phyloP scores from a whole-genome alignment of 257 asterid species.

The Oldenlandia corymbosa region DNA sequence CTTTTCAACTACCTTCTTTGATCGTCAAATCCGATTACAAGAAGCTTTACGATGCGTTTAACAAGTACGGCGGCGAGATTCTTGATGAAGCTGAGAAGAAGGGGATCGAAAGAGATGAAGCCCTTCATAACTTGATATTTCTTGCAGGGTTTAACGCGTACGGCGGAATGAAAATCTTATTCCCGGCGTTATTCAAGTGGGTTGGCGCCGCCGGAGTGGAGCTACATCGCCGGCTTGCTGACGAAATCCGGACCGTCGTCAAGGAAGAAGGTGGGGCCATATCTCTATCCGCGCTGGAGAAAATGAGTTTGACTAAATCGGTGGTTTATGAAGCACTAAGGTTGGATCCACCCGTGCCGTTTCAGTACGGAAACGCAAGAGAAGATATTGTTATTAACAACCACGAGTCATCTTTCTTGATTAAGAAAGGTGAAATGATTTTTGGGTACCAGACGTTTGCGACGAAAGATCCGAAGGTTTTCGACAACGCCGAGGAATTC shows the following conservation, averaged over 20 bases:
- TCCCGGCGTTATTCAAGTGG: slow-evolving; percentile 56
- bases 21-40: slow-evolving; percentile 39
- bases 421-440: slow-evolving; percentile 70
- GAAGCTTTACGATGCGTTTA: slow-evolving; percentile 46
- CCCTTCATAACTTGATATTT: slow-evolving; percentile 68
- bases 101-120: slow-evolving; percentile 66
- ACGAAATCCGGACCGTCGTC: slow-evolving; percentile 49
- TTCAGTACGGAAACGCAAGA: slow-evolving; percentile 59
- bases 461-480: slow-evolving; percentile 53
- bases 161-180: slow-evolving; percentile 67
- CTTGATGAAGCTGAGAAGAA: slow-evolving; percentile 47
- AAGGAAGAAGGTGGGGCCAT: slow-evolving; percentile 40
- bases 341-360: slow-evolving; percentile 69
- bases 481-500: slow-evolving; percentile 40
- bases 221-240: slow-evolving; percentile 45
- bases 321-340: slow-evolving; percentile 61
- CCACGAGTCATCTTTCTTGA: slow-evolving; percentile 49
- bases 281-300: slow-evolving; percentile 27
- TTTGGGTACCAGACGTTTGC: slow-evolving; percentile 74
- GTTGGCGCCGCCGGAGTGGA: slow-evolving; percentile 44
- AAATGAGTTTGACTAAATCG: slow-evolving; percentile 55
- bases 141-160: slow-evolving; percentile 82
- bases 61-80: slow-evolving; percentile 19
- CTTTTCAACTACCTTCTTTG: slow-evolving; percentile 36
- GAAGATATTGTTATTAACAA: slow-evolving; percentile 41